phyloP scores from a whole-genome alignment of 345 rosid species.

The Citrus sinensis region DNA sequence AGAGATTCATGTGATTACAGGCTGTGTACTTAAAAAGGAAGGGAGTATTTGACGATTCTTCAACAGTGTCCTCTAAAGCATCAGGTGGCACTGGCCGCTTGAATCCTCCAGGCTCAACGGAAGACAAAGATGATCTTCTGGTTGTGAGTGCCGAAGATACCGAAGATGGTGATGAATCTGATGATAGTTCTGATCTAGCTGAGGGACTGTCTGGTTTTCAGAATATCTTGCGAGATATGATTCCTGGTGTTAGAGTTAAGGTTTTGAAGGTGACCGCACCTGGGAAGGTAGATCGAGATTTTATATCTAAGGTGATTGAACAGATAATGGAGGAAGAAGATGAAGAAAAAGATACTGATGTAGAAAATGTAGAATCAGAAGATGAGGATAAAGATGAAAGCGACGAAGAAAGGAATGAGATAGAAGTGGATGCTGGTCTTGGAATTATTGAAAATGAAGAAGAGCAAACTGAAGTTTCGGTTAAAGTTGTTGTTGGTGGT shows the following conservation, averaged over 20 bases:
- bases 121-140: slow-evolving; percentile 49
- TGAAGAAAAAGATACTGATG: slow-evolving; percentile 59
- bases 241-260: slow-evolving; percentile 85
- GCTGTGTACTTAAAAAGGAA: slow-evolving; percentile 75
- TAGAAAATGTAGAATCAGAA: slow-evolving; percentile 55
- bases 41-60: slow-evolving; percentile 42
- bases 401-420: slow-evolving; percentile 49
- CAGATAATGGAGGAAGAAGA: slow-evolving; percentile 76
- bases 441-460: slow-evolving; percentile 54
- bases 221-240: slow-evolving; percentile 74
- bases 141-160: slow-evolving; percentile 54
- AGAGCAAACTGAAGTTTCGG: slow-evolving; percentile 59
- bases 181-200: slow-evolving; percentile 66
- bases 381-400: slow-evolving; percentile 54
- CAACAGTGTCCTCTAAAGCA: slow-evolving; percentile 38
- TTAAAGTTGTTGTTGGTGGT: slow-evolving; percentile 77
- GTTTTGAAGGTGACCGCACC: slow-evolving; percentile 79
- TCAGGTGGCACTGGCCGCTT: slow-evolving; percentile 37
- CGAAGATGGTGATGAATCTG: slow-evolving; percentile 54
- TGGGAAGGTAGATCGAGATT: slow-evolving; percentile 74
- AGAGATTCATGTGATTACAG: slow-evolving; percentile 37
- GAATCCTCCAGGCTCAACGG: slow-evolving; percentile 46
- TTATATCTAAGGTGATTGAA: slow-evolving; percentile 81
- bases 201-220: slow-evolving; percentile 73
- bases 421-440: slow-evolving; percentile 44